phyloP scores from a whole-genome alignment of 257 asterid species.

The Catharanthus roseus region DNA sequence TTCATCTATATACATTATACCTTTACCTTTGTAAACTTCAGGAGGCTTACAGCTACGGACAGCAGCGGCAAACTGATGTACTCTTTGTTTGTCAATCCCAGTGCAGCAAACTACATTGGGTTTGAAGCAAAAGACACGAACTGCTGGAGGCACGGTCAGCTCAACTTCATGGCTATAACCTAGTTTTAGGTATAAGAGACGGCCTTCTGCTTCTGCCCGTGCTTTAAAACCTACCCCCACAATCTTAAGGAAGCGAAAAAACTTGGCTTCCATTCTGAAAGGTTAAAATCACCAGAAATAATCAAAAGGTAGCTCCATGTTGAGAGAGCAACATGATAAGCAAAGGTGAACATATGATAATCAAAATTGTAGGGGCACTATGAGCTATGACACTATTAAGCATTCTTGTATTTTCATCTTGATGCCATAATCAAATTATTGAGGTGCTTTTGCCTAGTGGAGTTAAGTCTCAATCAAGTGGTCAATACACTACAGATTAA shows the following conservation, averaged over 20 bases:
- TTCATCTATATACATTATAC: constrained; percentile 67
- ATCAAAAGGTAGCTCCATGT: background rate
- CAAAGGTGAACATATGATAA: background rate
- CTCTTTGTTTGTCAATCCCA: constrained; percentile 65
- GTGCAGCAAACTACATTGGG: constrained; percentile 57
- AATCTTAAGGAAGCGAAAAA: constrained; percentile 35
- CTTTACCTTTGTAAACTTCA: constrained; percentile 65
- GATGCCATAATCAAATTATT: background rate
- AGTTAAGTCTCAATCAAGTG: background rate
- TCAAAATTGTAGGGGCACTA: background rate
- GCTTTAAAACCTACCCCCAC: constrained; percentile 87
- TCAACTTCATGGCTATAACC: constrained; percentile 79
- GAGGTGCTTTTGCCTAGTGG: background rate
- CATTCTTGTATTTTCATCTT: background rate
- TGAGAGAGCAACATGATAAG: background rate
- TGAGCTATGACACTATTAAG: background rate
- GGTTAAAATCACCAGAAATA: background rate
- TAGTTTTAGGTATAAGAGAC: constrained; percentile 54
- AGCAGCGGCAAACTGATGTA: constrained; percentile 61
- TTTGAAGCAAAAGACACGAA: constrained; percentile 61
- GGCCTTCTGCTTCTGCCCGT: constrained; percentile 76
- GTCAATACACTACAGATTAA: background rate
- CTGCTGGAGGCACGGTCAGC: constrained; percentile 55
- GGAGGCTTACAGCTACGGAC: constrained; percentile 67
- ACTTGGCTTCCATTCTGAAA: constrained; percentile 13